phyloP scores from a whole-genome alignment of 2,329 filamentous ascomycete genomes.

The Cladorrhinum sp. region DNA sequence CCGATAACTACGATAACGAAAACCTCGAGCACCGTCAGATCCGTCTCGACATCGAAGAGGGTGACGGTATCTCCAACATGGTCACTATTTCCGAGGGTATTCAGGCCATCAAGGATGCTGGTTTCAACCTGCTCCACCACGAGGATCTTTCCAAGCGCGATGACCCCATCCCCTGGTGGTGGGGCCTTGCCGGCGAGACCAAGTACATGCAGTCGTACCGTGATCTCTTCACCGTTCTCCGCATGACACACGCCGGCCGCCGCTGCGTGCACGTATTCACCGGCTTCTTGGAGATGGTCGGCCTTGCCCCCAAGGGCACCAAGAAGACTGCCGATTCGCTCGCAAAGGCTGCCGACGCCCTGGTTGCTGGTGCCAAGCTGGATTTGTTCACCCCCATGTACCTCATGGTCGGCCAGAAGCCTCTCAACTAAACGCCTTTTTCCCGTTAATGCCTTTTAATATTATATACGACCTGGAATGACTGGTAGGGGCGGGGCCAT shows the following conservation, averaged over 20 bases:
- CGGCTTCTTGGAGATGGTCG: constrained; percentile 70
- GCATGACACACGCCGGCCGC: constrained; percentile 86
- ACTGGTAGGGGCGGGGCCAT: constrained; percentile 12
- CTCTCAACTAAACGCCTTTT: constrained; percentile 39
- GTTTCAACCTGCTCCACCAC: constrained; percentile 78
- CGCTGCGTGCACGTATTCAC: constrained; percentile 72
- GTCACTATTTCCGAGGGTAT: constrained; percentile 79
- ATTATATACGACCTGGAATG: constrained; percentile 19
- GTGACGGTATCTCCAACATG: constrained; percentile 98
- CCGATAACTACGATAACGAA: constrained; percentile 85
- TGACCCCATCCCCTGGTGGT: constrained; percentile 87
- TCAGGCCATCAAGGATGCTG: constrained; percentile 78
- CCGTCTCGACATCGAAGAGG: constrained; percentile 90
- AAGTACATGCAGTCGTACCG: constrained; percentile 76
- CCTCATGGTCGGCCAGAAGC: constrained; percentile 91
- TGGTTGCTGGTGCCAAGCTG: constrained; percentile 81
- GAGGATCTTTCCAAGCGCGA: constrained; percentile 81
- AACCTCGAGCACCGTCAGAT: constrained; percentile 85
- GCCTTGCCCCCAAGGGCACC: constrained; percentile 75
- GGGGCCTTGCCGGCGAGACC: constrained; percentile 81
- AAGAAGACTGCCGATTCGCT: constrained; percentile 94
- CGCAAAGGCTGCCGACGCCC: constrained; percentile 74
- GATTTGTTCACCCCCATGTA: constrained; percentile 99
- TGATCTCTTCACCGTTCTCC: constrained; percentile 78
- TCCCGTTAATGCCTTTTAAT: not conserved